Evolutionary conservation across 2,329 filamentous ascomycete genomes (phyloP).

Genomic region (Epicoccum sorghinum): DNA sequence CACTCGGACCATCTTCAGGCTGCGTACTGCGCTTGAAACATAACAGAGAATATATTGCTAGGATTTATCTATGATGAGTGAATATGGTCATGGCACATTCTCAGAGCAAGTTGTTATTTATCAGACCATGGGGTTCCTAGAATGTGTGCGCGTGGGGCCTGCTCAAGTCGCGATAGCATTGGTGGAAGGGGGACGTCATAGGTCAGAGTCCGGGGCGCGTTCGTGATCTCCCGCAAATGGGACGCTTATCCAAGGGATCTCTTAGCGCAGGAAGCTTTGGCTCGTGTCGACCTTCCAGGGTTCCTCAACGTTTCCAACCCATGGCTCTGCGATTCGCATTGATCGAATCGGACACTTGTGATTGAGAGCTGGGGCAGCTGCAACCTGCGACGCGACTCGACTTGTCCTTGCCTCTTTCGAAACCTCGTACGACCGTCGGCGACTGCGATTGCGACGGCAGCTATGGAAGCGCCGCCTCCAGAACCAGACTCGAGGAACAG

Average conservation of each 20-base stretch:
- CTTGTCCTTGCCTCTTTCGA: constrained; percentile 24
- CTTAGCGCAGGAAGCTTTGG: constrained; percentile 19
- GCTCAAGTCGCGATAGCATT: too few relatives aligned
- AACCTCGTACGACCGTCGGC: constrained; percentile 21
- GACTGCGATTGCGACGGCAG: constrained; percentile 10
- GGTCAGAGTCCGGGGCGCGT: constrained; percentile 2
- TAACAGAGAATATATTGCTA: too few relatives aligned
- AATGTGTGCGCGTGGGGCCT: too few relatives aligned
- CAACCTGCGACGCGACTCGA: constrained; percentile 10
- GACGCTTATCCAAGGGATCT: constrained; percentile 15
- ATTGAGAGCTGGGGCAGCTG: constrained; percentile 14
- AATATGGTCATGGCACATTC: neutral
- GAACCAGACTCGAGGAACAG: constrained; percentile 49
- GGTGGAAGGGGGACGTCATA: constrained; percentile 7
- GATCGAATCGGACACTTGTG: constrained; percentile 13
- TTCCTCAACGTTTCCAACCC: constrained; percentile 11
- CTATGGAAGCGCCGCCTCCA: constrained; percentile 32
- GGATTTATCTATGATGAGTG: too few relatives aligned
- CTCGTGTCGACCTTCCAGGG: constrained; percentile 15
- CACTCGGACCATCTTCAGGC: too few relatives aligned
- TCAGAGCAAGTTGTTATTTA: too few relatives aligned
- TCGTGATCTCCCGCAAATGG: constrained; percentile 16
- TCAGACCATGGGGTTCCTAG: too few relatives aligned
- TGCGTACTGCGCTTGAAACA: too few relatives aligned
- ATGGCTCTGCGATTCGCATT: constrained; percentile 15